Evolutionary conservation across 2,329 filamentous ascomycete genomes (phyloP).

Genomic region (Ascomycota sp.): DNA sequence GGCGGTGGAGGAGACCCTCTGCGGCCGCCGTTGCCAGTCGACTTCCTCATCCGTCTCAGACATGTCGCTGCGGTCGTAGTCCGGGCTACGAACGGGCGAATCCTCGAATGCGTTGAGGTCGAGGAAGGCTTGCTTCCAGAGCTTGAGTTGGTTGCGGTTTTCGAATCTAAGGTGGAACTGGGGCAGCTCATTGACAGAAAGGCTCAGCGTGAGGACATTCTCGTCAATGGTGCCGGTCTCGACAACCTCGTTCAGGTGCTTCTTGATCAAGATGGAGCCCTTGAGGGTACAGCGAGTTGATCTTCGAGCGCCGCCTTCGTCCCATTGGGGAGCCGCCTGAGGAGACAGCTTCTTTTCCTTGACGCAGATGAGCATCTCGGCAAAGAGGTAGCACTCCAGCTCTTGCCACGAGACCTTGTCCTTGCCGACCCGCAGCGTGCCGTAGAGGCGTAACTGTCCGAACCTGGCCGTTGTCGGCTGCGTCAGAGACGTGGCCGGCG

Average conservation of each 20-base stretch:
- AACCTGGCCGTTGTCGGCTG: slow-evolving; percentile 33
- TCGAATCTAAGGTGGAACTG: slow-evolving; percentile 85
- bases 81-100: slow-evolving; percentile 41
- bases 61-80: slow-evolving; percentile 54
- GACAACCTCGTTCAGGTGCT: slow-evolving; percentile 72
- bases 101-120: slow-evolving; percentile 56
- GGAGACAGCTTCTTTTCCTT: slow-evolving; percentile 69
- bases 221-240: slow-evolving; percentile 54
- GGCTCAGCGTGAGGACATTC: slow-evolving; percentile 63
- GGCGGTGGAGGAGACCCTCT: slow-evolving; percentile 59
- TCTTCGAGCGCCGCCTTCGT: slow-evolving; percentile 35
- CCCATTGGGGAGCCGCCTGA: slow-evolving; percentile 37
- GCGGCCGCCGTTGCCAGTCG: slow-evolving; percentile 48
- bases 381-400: slow-evolving; percentile 87
- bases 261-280: slow-evolving; percentile 93
- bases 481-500: neutral
- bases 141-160: slow-evolving; percentile 60
- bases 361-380: slow-evolving; percentile 97
- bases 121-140: slow-evolving; percentile 71
- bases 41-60: slow-evolving; percentile 68
- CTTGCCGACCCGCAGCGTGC: slow-evolving; percentile 80
- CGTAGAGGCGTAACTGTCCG: slow-evolving; percentile 74
- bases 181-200: slow-evolving; percentile 79
- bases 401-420: slow-evolving; percentile 95
- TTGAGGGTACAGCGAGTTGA: slow-evolving; percentile 69